phyloP scores from a whole-genome alignment of 1,284 basidiomycete species.

The Phellopilus nigrolimitatus region DNA sequence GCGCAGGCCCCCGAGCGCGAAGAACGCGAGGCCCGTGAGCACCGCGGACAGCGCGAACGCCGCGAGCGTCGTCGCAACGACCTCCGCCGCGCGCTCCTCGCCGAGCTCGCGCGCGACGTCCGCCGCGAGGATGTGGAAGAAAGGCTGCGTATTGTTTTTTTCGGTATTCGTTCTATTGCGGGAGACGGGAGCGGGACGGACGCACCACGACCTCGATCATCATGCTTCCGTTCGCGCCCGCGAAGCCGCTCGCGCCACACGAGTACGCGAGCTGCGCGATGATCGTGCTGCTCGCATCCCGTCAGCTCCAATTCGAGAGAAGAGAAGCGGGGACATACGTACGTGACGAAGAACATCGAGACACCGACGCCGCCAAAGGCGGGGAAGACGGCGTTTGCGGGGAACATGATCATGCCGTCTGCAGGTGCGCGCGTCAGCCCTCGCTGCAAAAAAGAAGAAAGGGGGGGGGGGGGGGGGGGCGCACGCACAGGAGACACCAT shows the following conservation, averaged over 20 bases:
- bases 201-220: slow-evolving; percentile 96
- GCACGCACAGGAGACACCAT: slow-evolving; percentile 88
- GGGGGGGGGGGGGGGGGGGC: slow-evolving; percentile 24
- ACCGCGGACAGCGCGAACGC: slow-evolving; percentile 88
- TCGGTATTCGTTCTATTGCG: neutral
- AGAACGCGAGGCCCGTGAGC: slow-evolving; percentile 85
- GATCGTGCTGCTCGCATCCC: slow-evolving; percentile 51
- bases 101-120: slow-evolving; percentile 75
- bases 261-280: slow-evolving; percentile 86
- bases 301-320: too few relatives aligned
- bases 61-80: slow-evolving; percentile 88
- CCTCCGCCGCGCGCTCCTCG: slow-evolving; percentile 59
- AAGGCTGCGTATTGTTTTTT: slow-evolving; percentile 52
- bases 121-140: slow-evolving; percentile 89
- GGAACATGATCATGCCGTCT: slow-evolving; percentile 91
- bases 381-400: slow-evolving; percentile 77
- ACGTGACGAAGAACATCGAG: slow-evolving; percentile 91
- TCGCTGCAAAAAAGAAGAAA: neutral
- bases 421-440: slow-evolving; percentile 1
- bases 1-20: slow-evolving; percentile 78
- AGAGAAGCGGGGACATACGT: slow-evolving; percentile 29
- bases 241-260: slow-evolving; percentile 84
- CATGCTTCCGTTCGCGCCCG: slow-evolving; percentile 92
- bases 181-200: slow-evolving; percentile 23
- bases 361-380: slow-evolving; percentile 88